Percentiles rank a stretch among this genome's conserved stretches.
Evolutionary conservation across 352 stramenopile species (phyloP).

Genomic region (Phytopythium montanum): DNA sequence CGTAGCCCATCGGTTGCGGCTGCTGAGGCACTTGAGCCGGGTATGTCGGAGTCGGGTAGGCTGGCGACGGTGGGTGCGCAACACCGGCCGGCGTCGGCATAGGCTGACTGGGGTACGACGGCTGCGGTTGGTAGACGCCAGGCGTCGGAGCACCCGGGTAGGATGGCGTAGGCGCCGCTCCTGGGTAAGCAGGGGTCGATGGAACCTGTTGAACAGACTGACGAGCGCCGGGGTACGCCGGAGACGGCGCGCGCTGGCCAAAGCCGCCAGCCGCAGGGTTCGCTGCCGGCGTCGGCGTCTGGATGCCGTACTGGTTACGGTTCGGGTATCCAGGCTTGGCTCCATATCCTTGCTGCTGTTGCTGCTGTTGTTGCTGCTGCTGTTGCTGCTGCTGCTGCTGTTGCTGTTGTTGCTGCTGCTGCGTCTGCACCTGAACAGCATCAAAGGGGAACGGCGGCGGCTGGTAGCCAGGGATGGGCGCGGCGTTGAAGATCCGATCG

Average conservation of each 20-base stretch:
- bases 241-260: conserved; percentile 15
- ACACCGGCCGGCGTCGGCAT: conserved; percentile 16
- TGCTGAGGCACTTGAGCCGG: conserved; percentile 3
- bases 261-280: conserved; percentile 30
- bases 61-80: conserved; percentile 1
- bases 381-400: conserved; percentile 43
- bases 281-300: conserved; percentile 27
- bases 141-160: conserved; percentile 23
- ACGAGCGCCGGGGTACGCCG: conserved; percentile 22
- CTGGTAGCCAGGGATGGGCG: conserved; percentile 70
- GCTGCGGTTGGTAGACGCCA: conserved; percentile 34
- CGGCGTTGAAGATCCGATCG: conserved; percentile 86
- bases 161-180: conserved; percentile 20
- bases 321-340: conserved; percentile 23
- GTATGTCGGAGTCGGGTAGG: conserved; percentile 11
- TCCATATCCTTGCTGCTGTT: conserved; percentile 34
- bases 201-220: conserved; percentile 28
- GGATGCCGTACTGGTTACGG: conserved; percentile 40
- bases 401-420: conserved; percentile 58
- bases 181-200: conserved; percentile 20
- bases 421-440: conserved; percentile 51
- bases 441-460: conserved; percentile 85
- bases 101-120: conserved; percentile 26
- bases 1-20: not conserved
- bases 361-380: conserved; percentile 25